Evolutionary conservation across 371 early-diverging fungal species (phyloP).

Genomic region (Mortierella sp.): DNA sequence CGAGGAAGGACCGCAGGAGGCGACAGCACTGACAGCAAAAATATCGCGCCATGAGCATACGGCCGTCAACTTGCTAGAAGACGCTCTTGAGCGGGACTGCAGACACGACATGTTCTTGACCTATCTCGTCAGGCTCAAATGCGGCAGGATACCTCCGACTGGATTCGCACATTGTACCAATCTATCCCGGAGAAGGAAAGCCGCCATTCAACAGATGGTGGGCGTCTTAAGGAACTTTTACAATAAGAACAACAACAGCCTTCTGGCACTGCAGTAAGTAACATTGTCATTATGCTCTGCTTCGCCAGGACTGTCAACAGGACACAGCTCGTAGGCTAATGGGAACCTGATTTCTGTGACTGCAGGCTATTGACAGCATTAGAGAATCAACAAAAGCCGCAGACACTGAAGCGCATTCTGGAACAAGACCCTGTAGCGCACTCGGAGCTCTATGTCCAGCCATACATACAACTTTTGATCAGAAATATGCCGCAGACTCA

Average conservation of each 20-base stretch:
- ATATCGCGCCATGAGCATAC: constrained; percentile 9
- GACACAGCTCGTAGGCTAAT: constrained; percentile 14
- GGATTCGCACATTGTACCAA: constrained; percentile 12
- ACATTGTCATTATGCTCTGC: background rate
- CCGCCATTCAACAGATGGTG: constrained; percentile 27
- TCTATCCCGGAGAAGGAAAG: constrained; percentile 8
- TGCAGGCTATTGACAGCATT: constrained; percentile 37
- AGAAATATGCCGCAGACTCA: constrained; percentile 4
- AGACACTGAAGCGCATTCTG: constrained; percentile 29
- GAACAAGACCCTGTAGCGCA: constrained; percentile 32
- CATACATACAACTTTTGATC: constrained; percentile 12
- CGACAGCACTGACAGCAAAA: constrained; percentile 6
- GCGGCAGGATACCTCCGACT: constrained; percentile 15
- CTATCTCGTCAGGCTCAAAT: constrained; percentile 22
- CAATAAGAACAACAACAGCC: constrained; percentile 23
- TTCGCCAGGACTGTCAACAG: no score
- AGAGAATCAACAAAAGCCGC: constrained; percentile 23
- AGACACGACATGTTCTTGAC: constrained; percentile 38
- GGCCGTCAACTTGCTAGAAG: constrained; percentile 25
- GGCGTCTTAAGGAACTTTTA: constrained; percentile 15
- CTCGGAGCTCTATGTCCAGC: constrained; percentile 37
- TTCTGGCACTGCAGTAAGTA: constrained; percentile 32
- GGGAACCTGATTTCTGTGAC: background rate
- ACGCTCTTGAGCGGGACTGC: constrained; percentile 17
- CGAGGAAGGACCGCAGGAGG: background rate